Percentiles rank a stretch among this genome's conserved stretches.
These are phyloP conservation scores for Phytopythium montanum DNA, from an alignment of 352 stramenopile genomes.

Conservation along the genomic window DNA sequence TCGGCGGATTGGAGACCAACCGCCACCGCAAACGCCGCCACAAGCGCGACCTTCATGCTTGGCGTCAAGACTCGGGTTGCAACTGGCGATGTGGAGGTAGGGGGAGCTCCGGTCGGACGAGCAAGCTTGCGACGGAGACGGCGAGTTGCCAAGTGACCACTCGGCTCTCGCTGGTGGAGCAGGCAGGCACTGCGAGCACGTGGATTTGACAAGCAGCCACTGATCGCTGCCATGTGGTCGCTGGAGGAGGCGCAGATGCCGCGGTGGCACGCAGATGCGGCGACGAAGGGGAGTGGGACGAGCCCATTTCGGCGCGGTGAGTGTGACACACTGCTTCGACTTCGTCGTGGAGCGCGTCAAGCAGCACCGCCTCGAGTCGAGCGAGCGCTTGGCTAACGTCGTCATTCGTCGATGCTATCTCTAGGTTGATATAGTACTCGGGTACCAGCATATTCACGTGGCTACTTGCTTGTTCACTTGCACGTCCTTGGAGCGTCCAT, in stretches of 20 bases:
- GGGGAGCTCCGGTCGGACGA: background rate
- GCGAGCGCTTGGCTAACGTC: no score
- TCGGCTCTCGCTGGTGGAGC: background rate
- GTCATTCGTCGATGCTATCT: no score
- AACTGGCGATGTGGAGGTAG: no score
- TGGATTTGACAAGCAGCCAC: background rate
- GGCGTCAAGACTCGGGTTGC: background rate
- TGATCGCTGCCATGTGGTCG: background rate
- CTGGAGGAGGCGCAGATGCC: background rate
- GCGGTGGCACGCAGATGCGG: background rate
- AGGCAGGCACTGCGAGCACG: no score
- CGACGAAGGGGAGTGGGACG: background rate
- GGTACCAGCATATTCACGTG: no score
- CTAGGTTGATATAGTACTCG: no score
- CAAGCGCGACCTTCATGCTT: slow-evolving; percentile 1
- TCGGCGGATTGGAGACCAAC: background rate
- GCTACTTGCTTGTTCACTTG: no score
- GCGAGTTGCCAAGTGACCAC: slow-evolving; percentile 7
- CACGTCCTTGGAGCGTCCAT: no score
- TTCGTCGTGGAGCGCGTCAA: no score
- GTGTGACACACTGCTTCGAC: no score
- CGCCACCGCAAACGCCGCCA: background rate
- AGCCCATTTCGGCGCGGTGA: background rate
- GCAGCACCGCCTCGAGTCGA: no score
- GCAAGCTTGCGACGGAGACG: background rate